Conservation (phyloP, 257 asterid species). For the Solanum appendiculatum region DNA sequence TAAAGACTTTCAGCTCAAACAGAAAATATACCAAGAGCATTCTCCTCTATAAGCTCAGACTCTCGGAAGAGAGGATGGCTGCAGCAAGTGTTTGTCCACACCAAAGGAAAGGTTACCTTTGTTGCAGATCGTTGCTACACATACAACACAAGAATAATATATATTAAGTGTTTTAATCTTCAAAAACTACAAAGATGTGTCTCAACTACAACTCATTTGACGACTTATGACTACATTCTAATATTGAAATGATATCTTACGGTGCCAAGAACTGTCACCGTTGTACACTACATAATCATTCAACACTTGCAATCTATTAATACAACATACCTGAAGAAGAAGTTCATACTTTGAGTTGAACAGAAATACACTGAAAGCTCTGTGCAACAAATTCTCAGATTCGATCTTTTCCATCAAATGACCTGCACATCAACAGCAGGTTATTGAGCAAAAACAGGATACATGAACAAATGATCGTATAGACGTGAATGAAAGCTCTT, state of each 20-base stretch:
- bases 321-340: constrained; percentile 67
- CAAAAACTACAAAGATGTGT: not conserved
- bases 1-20: not conserved
- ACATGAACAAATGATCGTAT: not conserved
- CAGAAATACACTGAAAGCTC: constrained; percentile 55
- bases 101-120: constrained; percentile 89
- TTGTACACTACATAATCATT: not conserved
- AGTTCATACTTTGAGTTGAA: constrained; percentile 82
- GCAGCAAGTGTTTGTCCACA: constrained; percentile 97
- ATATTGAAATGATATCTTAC: not conserved
- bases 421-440: constrained; percentile 30
- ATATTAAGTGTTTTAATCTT: not conserved
- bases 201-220: not conserved
- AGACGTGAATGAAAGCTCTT: not conserved
- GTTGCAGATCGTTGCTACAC: constrained; percentile 90
- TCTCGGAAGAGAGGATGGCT: constrained; percentile 88
- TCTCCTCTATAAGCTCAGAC: constrained; percentile 79
- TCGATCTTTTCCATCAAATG: no score
- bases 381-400: no score
- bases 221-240: not conserved
- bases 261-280: not conserved
- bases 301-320: not conserved
- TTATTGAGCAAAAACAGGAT: not conserved
- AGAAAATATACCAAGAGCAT: not conserved
- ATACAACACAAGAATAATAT: not conserved